Evolutionary conservation across 2,329 filamentous ascomycete genomes (phyloP).

Genomic region (Nigrograna mackinnonii): DNA sequence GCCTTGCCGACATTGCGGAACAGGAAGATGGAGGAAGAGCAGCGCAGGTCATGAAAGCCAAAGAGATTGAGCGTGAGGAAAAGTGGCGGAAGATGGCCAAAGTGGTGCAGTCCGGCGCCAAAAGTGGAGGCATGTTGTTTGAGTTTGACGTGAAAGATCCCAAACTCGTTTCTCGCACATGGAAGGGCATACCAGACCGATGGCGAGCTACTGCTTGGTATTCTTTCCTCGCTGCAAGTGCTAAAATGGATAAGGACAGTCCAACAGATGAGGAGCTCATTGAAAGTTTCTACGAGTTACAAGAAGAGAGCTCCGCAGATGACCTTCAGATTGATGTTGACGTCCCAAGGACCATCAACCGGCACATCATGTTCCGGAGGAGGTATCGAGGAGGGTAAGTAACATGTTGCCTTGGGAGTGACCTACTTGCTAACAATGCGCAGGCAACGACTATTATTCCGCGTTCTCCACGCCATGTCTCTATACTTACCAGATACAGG

Average conservation of each 20-base stretch:
- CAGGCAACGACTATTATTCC: slow-evolving; percentile 81
- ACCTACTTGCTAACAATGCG: slow-evolving; percentile 15
- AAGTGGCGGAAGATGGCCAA: slow-evolving; percentile 71
- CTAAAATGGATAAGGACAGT: slow-evolving; percentile 64
- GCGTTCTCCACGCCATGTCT: slow-evolving; percentile 88
- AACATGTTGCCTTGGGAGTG: neutral
- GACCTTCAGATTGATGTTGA: slow-evolving; percentile 98
- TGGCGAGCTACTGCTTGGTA: slow-evolving; percentile 96
- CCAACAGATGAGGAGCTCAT: slow-evolving; percentile 74
- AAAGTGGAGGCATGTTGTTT: slow-evolving; percentile 66
- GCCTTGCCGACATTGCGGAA: slow-evolving; percentile 50
- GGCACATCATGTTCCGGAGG: slow-evolving; percentile 95
- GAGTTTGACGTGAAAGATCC: slow-evolving; percentile 82
- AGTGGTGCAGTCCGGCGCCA: slow-evolving; percentile 46
- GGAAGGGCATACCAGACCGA: slow-evolving; percentile 97
- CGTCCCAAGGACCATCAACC: slow-evolving; percentile 90
- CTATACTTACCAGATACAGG: slow-evolving; percentile 89
- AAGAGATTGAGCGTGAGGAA: slow-evolving; percentile 65
- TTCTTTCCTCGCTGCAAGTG: slow-evolving; percentile 82
- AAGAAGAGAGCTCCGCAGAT: slow-evolving; percentile 77
- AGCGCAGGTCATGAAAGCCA: slow-evolving; percentile 56
- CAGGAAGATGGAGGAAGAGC: slow-evolving; percentile 51
- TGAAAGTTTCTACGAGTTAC: slow-evolving; percentile 70
- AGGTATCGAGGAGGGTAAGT: slow-evolving; percentile 79
- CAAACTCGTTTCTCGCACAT: slow-evolving; percentile 84